Percentiles rank a stretch among this genome's conserved stretches.
These are phyloP conservation scores for Cryptococcus floricola DNA, from an alignment of 1,284 basidiomycete species.

Conservation along the genomic window DNA sequence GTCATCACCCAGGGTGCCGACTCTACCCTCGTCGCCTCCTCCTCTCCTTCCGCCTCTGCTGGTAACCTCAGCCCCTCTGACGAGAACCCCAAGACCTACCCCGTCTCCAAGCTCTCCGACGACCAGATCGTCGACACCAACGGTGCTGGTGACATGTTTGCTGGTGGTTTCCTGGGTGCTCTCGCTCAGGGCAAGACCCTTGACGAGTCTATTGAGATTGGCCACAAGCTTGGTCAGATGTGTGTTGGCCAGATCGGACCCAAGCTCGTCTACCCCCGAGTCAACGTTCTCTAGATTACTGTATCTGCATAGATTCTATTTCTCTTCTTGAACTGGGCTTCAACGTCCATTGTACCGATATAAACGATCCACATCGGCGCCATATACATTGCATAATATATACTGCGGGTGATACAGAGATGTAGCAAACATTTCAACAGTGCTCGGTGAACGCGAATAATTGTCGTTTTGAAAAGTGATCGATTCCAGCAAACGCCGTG, in stretches of 20 bases:
- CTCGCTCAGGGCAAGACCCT: slow-evolving; percentile 74
- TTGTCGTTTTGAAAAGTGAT: neutral
- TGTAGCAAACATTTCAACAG: slow-evolving; percentile 4
- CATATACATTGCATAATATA: neutral
- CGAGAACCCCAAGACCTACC: slow-evolving; percentile 55
- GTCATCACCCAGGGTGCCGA: slow-evolving; percentile 88
- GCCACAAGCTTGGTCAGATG: slow-evolving; percentile 86
- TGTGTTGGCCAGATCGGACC: slow-evolving; percentile 74
- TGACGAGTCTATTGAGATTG: slow-evolving; percentile 75
- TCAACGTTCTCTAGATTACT: slow-evolving; percentile 31
- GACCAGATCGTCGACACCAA: slow-evolving; percentile 93
- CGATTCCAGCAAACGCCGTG: neutral
- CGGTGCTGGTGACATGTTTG: slow-evolving; percentile 98
- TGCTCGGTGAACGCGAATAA: neutral
- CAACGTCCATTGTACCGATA: slow-evolving; percentile 6
- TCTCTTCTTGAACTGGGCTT: slow-evolving; percentile 4
- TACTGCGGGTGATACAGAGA: neutral
- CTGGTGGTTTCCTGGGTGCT: slow-evolving; percentile 93
- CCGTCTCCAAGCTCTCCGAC: slow-evolving; percentile 62
- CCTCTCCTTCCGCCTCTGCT: slow-evolving; percentile 55
- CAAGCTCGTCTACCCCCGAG: slow-evolving; percentile 42
- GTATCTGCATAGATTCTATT: neutral
- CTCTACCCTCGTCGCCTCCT: slow-evolving; percentile 72
- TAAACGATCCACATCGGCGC: neutral
- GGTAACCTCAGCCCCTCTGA: slow-evolving; percentile 45